Base-by-base conservation (phyloP, 164 flowering plant species). In the Platanus orientalis region DNA sequence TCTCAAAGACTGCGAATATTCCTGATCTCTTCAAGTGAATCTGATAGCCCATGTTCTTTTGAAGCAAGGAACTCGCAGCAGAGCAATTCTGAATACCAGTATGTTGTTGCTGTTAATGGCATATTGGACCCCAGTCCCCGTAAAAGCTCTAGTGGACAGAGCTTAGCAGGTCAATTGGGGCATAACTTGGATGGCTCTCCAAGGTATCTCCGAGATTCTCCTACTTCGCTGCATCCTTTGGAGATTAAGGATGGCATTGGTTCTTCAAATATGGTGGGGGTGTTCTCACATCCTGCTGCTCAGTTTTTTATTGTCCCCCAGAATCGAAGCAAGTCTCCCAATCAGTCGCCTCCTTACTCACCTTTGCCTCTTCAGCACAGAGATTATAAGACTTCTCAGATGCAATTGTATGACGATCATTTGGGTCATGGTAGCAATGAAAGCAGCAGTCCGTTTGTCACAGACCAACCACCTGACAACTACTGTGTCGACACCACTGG, bases 71-170 rank as follows among this genome's bases (percentile, higher is more conserved):
- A 40, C 19, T 13, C 62, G 19, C 81, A 73, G 55, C 84, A 77
- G 49, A 63, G 44, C 58, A 75, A 76, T 66, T 64, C 81, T 24
- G 91, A 83, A 54, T 78, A 73, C 66, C 83, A 85, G 52, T 92
- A 86, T 77, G 84, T 89, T 77, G 83, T 74, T 63, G 92, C 97
- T 68, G 84, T 90, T 54, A 89, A 89, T 79, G 90, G 90, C 49
- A 69, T 79, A 63, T 30, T 71, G 25, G 86, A 86, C n/a, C 70
- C 70, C 25, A 81, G 75, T 67, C 83, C 81, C 9, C 61, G 29
- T 61, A 89, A 73, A 70, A 68, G 73, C 69, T 75, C 82, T 44
- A 70, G 78, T 56, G 84, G 76, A 26, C 87, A 79, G 40, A 62
- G 67, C 67, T 47, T 74, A 58, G 57, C 75, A 20, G 74, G 71